Conservation (phyloP, 352 stramenopile species). For the Albugo candida region DNA sequence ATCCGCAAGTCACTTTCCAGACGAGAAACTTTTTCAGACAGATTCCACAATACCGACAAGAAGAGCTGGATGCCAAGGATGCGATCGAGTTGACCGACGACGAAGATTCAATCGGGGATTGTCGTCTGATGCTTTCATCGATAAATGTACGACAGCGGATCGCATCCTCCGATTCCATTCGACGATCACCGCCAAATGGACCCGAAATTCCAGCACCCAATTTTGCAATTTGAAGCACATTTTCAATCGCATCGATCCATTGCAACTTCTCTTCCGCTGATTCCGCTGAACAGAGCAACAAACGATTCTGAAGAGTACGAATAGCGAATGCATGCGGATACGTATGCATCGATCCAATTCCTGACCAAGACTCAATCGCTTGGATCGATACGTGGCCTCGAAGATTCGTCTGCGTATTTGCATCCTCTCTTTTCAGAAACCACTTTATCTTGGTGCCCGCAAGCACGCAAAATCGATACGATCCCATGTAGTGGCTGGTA, state of each 20-base stretch:
- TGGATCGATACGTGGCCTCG: slow-evolving; percentile 43
- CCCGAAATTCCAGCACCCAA: slow-evolving; percentile 1
- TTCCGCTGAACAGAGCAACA: slow-evolving; percentile 40
- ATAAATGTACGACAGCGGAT: too few species aligned
- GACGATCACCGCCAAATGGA: not conserved
- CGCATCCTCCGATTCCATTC: not conserved
- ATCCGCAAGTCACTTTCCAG: slow-evolving; percentile 32
- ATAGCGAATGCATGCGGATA: slow-evolving; percentile 41
- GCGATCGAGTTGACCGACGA: not conserved
- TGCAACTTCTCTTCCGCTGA: slow-evolving; percentile 17
- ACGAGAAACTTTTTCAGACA: slow-evolving; percentile 29
- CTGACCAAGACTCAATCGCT: slow-evolving; percentile 33
- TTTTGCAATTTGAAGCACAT: not conserved
- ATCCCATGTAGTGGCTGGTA: slow-evolving; percentile 53
- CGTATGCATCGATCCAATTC: slow-evolving; percentile 24
- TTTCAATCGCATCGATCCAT: slow-evolving; percentile 18
- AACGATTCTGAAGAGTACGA: slow-evolving; percentile 25
- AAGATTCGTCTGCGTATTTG: slow-evolving; percentile 21
- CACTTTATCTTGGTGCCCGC: slow-evolving; percentile 36
- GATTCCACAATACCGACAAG: slow-evolving; percentile 26
- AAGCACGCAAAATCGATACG: slow-evolving; percentile 50
- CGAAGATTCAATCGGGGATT: not conserved
- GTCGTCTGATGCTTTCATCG: not conserved
- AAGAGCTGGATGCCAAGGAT: not conserved
- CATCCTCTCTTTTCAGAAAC: slow-evolving; percentile 38